Evolutionary conservation across 257 asterid species (phyloP).

Genomic region (Solanum megistacrolobum): DNA sequence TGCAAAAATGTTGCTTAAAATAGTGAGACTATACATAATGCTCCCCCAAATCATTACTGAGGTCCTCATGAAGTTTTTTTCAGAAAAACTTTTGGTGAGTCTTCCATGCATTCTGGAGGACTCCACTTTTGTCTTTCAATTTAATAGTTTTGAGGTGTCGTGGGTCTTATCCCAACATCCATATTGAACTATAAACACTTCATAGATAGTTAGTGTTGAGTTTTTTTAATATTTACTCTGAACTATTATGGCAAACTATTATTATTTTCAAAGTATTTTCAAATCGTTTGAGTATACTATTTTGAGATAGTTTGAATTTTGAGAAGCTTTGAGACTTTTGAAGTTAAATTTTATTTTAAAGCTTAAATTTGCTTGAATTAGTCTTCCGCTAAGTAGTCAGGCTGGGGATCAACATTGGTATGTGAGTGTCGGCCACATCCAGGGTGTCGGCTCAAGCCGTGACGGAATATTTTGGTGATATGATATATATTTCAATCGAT

Average conservation of each 20-base stretch:
- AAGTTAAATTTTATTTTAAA: too few relatives aligned
- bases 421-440: not conserved
- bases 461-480: not conserved
- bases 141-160: not conserved
- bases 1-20: not conserved
- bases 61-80: too few relatives aligned
- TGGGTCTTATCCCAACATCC: not conserved
- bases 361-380: not conserved
- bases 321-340: too few relatives aligned
- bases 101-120: not conserved
- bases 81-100: not conserved
- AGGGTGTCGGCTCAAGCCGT: not conserved
- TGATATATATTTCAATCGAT: not conserved
- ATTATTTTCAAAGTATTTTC: too few relatives aligned
- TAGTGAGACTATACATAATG: not conserved
- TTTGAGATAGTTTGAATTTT: too few relatives aligned
- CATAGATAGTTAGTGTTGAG: not conserved
- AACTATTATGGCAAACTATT: too few relatives aligned
- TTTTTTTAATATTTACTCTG: not conserved
- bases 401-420: not conserved
- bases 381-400: not conserved
- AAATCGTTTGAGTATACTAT: too few relatives aligned
- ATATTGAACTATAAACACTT: not conserved
- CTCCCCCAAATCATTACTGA: too few relatives aligned
- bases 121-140: not conserved